phyloP scores from a whole-genome alignment of 1,284 basidiomycete genomes.

The Pterulicium gracile region DNA sequence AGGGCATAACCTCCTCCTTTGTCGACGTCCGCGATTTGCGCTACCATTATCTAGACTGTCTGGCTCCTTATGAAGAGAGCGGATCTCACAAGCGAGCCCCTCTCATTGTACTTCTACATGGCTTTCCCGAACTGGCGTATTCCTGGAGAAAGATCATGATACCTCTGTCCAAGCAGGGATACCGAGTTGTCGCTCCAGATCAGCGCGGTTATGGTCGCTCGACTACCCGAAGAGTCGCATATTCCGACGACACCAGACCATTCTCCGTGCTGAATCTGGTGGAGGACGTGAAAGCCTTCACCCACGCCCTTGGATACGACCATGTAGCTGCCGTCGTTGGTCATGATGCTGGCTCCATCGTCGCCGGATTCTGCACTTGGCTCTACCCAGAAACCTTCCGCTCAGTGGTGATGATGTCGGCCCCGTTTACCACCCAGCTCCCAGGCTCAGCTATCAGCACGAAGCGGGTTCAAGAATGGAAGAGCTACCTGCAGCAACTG shows the following conservation, averaged over 20 bases:
- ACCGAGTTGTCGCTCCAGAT: constrained; percentile 42
- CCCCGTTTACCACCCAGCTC: constrained; percentile 38
- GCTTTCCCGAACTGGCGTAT: constrained; percentile 55
- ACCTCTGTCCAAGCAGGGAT: constrained; percentile 37
- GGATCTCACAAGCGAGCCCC: constrained; percentile 20
- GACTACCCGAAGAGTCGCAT: constrained; percentile 22
- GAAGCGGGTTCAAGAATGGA: constrained; percentile 7
- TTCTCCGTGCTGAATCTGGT: constrained; percentile 40
- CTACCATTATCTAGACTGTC: background rate
- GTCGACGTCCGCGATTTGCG: background rate
- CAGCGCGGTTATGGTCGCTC: constrained; percentile 39
- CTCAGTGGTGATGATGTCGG: constrained; percentile 48
- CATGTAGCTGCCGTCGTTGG: constrained; percentile 39
- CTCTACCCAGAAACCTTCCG: constrained; percentile 45
- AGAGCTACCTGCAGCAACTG: constrained; percentile 25
- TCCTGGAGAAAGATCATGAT: constrained; percentile 50
- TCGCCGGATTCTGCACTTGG: constrained; percentile 42
- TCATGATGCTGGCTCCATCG: constrained; percentile 46
- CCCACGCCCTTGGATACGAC: constrained; percentile 37
- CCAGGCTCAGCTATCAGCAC: constrained; percentile 15
- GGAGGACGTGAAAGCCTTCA: constrained; percentile 39
- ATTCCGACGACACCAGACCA: constrained; percentile 36
- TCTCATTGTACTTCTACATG: constrained; percentile 49
- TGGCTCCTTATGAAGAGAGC: background rate
- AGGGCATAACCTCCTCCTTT: background rate